phyloP scores from a whole-genome alignment of 164 flowering plant genomes.

The Protea cynaroides region DNA sequence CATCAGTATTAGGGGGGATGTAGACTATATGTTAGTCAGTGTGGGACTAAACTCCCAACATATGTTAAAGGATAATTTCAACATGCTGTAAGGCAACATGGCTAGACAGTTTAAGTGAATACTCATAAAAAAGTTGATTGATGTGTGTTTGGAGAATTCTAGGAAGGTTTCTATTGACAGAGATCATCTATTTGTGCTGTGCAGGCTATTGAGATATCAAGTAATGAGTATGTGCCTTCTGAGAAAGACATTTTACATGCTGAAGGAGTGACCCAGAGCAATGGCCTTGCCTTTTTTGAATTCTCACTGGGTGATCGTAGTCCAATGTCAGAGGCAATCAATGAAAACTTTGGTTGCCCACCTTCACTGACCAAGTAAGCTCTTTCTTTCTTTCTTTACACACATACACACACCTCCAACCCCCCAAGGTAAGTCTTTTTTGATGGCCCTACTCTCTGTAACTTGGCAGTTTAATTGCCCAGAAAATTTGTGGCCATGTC shows the following conservation, averaged over 20 bases:
- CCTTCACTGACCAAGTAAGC: constrained; percentile 28
- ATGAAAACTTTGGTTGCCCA: constrained; percentile 26
- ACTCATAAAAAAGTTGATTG: not conserved
- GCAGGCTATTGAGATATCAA: constrained; percentile 40
- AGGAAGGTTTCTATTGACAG: not conserved
- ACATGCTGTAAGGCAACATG: not conserved
- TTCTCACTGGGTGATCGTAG: constrained; percentile 33
- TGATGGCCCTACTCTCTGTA: not conserved
- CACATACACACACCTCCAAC: not conserved
- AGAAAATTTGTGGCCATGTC: too few species aligned
- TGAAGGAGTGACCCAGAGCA: constrained; percentile 37
- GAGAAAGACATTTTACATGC: constrained; percentile 39
- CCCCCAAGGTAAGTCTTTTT: not conserved
- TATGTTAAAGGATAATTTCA: too few species aligned
- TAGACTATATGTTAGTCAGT: too few species aligned
- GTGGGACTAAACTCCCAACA: too few species aligned
- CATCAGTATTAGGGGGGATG: too few species aligned
- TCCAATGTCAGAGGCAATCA: constrained; percentile 29
- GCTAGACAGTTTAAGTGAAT: not conserved
- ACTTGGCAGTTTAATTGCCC: not conserved
- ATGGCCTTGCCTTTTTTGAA: constrained; percentile 31
- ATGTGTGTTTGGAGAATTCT: not conserved
- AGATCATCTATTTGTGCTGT: not conserved
- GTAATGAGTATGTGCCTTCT: constrained; percentile 42
- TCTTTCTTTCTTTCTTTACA: not conserved